Evolutionary conservation across 257 asterid genomes (phyloP), one percentile per base, ranked within the genome.

Genomic region (Linderniella brevidens): DNA sequence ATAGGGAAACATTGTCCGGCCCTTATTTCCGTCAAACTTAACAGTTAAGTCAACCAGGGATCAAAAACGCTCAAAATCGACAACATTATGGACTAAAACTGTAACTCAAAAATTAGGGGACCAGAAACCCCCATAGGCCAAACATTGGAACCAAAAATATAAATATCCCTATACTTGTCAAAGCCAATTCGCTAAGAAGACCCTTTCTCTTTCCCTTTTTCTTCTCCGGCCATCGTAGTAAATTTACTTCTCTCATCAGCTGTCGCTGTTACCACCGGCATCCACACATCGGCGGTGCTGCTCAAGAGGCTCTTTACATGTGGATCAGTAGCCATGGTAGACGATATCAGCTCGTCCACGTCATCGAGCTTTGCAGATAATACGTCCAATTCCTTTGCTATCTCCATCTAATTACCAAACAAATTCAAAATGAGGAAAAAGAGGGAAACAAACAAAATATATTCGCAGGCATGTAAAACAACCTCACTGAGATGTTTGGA

Each of bases 251-350:
- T 77, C 58, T 84, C 92, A 63, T 76, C 85, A 36, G 85, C 76
- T 47, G 71, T 68, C 20, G 98, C 98, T 29, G 94, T 88, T 17
- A 88, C 78, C 59, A 88, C 92, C 0, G 95, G 95, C 82, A 84
- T 68, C 98, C 98, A 80, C 6, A 88, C 73, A 70, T 84, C 87
- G 37, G 94, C 83, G 1, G 98, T 80, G 46, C 78, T 66, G 58
- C 92, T 80, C 52, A 88, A 62, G 49, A 88, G 74, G 41, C 79
- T 75, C 64, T 66, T 63, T 25, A 84, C 90, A 38, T 78, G 67
- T 39, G 93, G 92, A 62, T 84, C 94, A 3, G 63, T 56, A 14
- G 92, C 83, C 77, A 79, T 73, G 1, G 93, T 66, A 13, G 93
- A 73, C 43, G 95, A 76, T 74, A 84, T 69, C 92, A 88, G 64